A percentile compares a stretch with the other conserved stretches of the same genome.
These are phyloP conservation scores for Sarocladiaceae sp. DNA, from an alignment of 2,329 filamentous ascomycete genomes.

Conservation along the genomic window DNA sequence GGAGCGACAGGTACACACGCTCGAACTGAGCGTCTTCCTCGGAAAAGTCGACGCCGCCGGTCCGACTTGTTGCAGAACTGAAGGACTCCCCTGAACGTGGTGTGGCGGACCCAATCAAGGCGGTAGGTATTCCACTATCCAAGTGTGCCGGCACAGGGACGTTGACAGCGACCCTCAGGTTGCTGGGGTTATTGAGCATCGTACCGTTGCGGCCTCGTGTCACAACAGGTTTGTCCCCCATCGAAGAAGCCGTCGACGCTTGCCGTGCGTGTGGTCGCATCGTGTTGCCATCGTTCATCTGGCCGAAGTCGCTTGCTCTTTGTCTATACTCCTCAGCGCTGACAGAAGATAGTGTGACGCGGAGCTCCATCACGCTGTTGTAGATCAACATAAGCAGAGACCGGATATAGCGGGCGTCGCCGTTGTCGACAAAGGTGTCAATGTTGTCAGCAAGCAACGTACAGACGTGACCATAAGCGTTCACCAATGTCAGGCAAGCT, in stretches of 20 bases:
- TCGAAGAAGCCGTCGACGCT: slow-evolving; percentile 46
- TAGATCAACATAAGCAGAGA: slow-evolving; percentile 60
- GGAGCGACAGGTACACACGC: slow-evolving; percentile 72
- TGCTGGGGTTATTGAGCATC: slow-evolving; percentile 40
- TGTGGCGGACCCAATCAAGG: slow-evolving; percentile 25
- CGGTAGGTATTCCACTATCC: slow-evolving; percentile 64
- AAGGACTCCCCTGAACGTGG: slow-evolving; percentile 55
- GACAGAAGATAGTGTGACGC: slow-evolving; percentile 44
- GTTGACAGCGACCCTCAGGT: slow-evolving; percentile 31
- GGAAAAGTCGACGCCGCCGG: slow-evolving; percentile 56
- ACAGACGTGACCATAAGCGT: slow-evolving; percentile 63
- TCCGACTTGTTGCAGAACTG: slow-evolving; percentile 44
- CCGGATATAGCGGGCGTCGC: slow-evolving; percentile 63
- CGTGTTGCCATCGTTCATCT: slow-evolving; percentile 37
- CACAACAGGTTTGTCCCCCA: slow-evolving; percentile 40
- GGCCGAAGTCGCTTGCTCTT: slow-evolving; percentile 13
- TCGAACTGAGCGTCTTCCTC: slow-evolving; percentile 83
- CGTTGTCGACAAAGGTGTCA: slow-evolving; percentile 60
- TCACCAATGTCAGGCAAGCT: slow-evolving; percentile 59
- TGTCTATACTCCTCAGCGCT: slow-evolving; percentile 18
- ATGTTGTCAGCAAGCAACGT: slow-evolving; percentile 57
- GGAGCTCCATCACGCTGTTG: slow-evolving; percentile 64
- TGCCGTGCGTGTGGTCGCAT: slow-evolving; percentile 48
- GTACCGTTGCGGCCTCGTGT: slow-evolving; percentile 31
- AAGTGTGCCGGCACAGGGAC: not conserved